These are phyloP conservation scores for Aspergillaceae sp. DNA, from an alignment of 2,329 filamentous ascomycete species.

Conservation along the genomic window DNA sequence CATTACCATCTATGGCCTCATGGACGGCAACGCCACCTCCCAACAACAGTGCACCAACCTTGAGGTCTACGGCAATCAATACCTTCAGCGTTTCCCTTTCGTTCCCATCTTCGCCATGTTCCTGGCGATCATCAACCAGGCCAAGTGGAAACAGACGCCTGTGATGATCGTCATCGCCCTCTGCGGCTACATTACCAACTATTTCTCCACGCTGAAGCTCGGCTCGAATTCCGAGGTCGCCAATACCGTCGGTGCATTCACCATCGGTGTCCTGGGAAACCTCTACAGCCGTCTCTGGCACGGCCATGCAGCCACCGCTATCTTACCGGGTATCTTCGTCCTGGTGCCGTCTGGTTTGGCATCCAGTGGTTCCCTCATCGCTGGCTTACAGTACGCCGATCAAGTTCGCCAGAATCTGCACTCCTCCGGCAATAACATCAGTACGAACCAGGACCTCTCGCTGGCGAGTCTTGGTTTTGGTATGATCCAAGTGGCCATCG, in stretches of 20 bases:
- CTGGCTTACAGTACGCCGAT: constrained; percentile 47
- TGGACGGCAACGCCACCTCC: constrained; percentile 45
- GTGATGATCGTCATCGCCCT: constrained; percentile 66
- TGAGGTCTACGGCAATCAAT: constrained; percentile 22
- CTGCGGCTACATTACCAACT: constrained; percentile 66
- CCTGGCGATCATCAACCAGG: constrained; percentile 69
- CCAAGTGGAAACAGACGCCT: constrained; percentile 66
- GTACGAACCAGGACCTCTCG: constrained; percentile 10
- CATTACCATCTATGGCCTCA: constrained; percentile 49
- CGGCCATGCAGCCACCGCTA: constrained; percentile 70
- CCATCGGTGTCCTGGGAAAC: constrained; percentile 68
- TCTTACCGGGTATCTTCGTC: constrained; percentile 76
- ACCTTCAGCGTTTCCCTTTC: constrained; percentile 55
- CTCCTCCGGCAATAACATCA: constrained; percentile 2
- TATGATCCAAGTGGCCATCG: constrained; percentile 35
- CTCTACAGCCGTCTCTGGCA: constrained; percentile 63
- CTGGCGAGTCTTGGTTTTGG: constrained; percentile 30
- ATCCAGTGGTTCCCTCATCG: constrained; percentile 46
- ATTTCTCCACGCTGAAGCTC: constrained; percentile 60
- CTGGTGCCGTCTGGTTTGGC: constrained; percentile 53
- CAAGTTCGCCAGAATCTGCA: constrained; percentile 34
- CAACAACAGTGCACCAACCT: constrained; percentile 35
- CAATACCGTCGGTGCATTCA: constrained; percentile 66
- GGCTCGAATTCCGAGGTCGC: constrained; percentile 63
- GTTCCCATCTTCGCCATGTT: constrained; percentile 64